These are phyloP conservation scores for Trichoderma sp. DNA, from an alignment of 2,329 filamentous ascomycete genomes.

Conservation along the genomic window DNA sequence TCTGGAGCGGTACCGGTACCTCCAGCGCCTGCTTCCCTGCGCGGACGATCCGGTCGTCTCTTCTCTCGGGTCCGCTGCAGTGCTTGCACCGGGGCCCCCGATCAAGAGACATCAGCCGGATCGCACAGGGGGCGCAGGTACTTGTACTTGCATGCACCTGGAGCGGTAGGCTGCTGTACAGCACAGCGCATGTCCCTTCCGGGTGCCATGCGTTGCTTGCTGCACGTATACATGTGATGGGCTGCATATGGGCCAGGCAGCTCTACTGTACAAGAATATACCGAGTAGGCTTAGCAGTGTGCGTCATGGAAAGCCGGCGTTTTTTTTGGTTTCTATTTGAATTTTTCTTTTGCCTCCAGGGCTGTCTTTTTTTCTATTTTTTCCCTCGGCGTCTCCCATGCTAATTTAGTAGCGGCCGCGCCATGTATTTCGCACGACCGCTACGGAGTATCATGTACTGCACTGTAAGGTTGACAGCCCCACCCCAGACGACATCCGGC, in stretches of 20 bases:
- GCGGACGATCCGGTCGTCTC: conserved; percentile 3
- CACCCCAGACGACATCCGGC: not conserved
- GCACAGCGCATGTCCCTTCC: not conserved
- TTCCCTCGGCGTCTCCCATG: not conserved
- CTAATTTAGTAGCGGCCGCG: not conserved
- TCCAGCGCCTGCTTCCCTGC: not conserved
- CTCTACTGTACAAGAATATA: no score
- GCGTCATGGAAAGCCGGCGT: not conserved
- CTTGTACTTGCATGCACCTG: not conserved
- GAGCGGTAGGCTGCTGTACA: no score
- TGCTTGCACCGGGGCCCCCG: conserved; percentile 10
- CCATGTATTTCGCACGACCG: not conserved
- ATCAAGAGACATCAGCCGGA: not conserved
- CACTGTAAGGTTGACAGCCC: not conserved
- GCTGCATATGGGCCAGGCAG: not conserved
- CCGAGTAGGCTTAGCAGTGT: no score
- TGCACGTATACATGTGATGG: not conserved
- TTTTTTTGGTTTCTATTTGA: not conserved
- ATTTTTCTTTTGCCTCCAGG: not conserved
- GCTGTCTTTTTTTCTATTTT: not conserved
- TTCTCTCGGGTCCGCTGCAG: conserved; percentile 11
- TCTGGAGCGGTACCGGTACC: not conserved
- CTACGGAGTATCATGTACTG: no score
- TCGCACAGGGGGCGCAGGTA: not conserved
- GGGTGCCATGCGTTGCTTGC: not conserved